phyloP scores from a whole-genome alignment of 495 filamentous ascomycete genomes.

The Aeminium ludgeri region DNA sequence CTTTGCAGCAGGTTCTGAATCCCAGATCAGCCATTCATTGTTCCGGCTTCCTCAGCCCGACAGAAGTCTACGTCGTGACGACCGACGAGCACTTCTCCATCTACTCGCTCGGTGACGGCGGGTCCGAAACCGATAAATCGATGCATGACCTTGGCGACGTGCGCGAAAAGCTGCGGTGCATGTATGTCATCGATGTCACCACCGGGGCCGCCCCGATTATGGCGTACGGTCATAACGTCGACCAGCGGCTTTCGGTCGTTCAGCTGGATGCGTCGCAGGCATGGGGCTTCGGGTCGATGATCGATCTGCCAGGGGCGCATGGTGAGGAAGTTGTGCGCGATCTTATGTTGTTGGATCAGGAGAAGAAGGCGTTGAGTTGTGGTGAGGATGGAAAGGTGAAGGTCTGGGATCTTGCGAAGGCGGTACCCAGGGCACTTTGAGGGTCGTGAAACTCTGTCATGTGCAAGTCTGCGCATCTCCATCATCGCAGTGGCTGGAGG shows the following conservation, averaged over 20 bases:
- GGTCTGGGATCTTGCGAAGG: constrained; percentile 15
- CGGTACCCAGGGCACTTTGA: too few relatives aligned
- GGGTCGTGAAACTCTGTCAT: too few relatives aligned
- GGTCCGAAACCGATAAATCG: constrained; percentile 36
- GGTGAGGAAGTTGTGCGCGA: constrained; percentile 71
- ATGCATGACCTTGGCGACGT: constrained; percentile 57
- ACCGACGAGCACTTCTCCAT: constrained; percentile 60
- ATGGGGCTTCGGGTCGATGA: constrained; percentile 8
- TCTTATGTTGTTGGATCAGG: constrained; percentile 53
- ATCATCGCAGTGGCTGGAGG: too few relatives aligned
- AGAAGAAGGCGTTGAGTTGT: constrained; percentile 18
- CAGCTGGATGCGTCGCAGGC: constrained; percentile 2
- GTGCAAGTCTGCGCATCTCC: too few relatives aligned
- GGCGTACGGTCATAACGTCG: constrained; percentile 9
- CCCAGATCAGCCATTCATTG: constrained; percentile 69
- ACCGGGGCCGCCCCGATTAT: constrained; percentile 10
- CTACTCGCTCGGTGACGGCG: constrained; percentile 44
- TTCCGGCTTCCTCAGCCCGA: constrained; percentile 50
- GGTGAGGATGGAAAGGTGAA: constrained; percentile 25
- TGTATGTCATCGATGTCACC: constrained; percentile 63
- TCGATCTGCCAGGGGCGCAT: constrained; percentile 43
- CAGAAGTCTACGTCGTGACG: constrained; percentile 41
- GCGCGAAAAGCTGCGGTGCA: constrained; percentile 49
- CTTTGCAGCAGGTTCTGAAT: constrained; percentile 73
- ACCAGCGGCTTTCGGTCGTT: constrained; percentile 8